Evolutionary conservation across 139 green algal species (phyloP), one percentile per base, ranked within the genome.

Genomic region (Chlorella sp.): DNA sequence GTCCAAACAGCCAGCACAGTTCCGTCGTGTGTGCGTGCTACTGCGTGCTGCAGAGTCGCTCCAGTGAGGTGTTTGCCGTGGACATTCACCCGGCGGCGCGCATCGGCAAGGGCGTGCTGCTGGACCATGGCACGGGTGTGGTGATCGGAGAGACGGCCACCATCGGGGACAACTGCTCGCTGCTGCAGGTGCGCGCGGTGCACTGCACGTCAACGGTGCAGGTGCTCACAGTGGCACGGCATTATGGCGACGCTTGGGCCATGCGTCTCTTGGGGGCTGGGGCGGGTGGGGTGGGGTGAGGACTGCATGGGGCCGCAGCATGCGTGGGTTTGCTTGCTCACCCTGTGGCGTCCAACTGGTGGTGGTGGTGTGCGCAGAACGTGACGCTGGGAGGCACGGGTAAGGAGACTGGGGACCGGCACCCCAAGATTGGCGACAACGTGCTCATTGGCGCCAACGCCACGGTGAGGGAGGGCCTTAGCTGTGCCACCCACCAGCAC

Each of bases 31-130:
- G n/a, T n/a, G n/a, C n/a, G n/a, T n/a, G n/a, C n/a, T n/a, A n/a
- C n/a, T n/a, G n/a, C n/a, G n/a, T n/a, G 69, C 65, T 67, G 74
- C 76, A 84, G 75, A 77, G 69, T 66, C 72, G 77, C 33, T 70
- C 79, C 34, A 80, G 62, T 27, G 80, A 91, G 78, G 86, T 95
- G n/a, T 90, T 97, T 73, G 89, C 83, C 0, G 88, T 98, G 35
- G 95, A 99, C 85, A 95, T 98, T 61, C 95, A 99, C 78, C 94
- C 95, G 1, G 92, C 86, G 0, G 95, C 96, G 3, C 73, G 79
- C n/a, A 90, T 99, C n/a, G 96, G 96, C 4, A 80, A 85, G 33
- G 95, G 95, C 49, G 84, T 99, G 6, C 81, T 99, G 64, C 81
- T 99, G 60, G 94, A 99, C 70, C 96, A 99, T 72, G 95, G 89